Base-by-base conservation (phyloP, 495 filamentous ascomycete genomes). In the Xylaria venustula region DNA sequence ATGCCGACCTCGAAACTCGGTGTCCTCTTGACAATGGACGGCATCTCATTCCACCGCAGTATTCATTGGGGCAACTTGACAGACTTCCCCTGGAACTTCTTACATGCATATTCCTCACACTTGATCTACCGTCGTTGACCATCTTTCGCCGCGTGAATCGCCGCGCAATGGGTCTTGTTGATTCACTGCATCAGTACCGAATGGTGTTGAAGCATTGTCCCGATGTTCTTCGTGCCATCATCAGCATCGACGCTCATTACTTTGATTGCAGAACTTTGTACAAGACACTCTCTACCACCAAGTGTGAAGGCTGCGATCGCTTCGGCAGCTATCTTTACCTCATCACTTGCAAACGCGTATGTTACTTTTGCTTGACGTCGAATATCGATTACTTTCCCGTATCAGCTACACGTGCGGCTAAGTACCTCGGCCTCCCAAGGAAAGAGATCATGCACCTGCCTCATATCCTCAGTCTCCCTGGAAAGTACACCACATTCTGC, bases 251-350 rank as follows among this genome's bases (percentile, higher is more conserved):
- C 19, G 67, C 70, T 44, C 58, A 34, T 19, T 48, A 28, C 8
- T 74, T 59, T 36, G 67, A 73, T 44, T 53, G 50, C 50, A 7
- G 67, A n/a, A 55, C 58, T 0, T 60, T 76, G 1, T 74, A 71
- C 55, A 32, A 64, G 15, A 71, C 68, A 34, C 68, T 77, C 7
- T 66, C 22, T 56, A 75, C 67, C n/a, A 66, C 53, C 19, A 50
- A 72, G 37, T 75, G 73, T 56, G 64, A 67, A 20, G 70, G 46
- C 12, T 78, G 75, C 63, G 55, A 64, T 34, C 65, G 65, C 23
- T 77, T 73, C 40, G 74, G 73, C 47, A 63, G 58, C 14, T 72
- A 77, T 54, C 50, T 77, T 17, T 76, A 77, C 45, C 56, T 75
- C 28, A 61, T 73, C 50, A 74, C 70, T 19, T 77, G 74, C 60